Evolutionary conservation across 352 stramenopile species (phyloP).

Genomic region (Bremia lactucae): DNA sequence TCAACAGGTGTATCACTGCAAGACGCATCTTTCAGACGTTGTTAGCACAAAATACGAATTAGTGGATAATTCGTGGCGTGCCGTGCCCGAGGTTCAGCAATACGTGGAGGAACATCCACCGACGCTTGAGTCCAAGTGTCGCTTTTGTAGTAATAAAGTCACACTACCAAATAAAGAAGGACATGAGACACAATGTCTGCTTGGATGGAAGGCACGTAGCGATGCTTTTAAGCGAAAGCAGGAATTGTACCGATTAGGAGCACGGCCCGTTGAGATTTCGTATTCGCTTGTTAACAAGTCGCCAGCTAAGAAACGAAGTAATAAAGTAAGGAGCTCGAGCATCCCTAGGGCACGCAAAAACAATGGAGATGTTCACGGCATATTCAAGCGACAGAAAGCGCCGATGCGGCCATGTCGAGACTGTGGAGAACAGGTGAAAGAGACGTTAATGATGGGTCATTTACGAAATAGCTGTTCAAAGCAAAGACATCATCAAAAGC

Average conservation of each 20-base stretch:
- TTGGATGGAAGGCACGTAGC: conserved; percentile 42
- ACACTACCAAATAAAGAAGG: conserved; percentile 21
- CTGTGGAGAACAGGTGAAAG: conserved; percentile 47
- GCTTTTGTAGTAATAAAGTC: conserved; percentile 46
- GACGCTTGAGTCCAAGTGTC: conserved; percentile 31
- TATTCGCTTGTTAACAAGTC: conserved; percentile 27
- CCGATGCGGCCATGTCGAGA: conserved; percentile 45
- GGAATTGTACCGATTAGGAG: conserved; percentile 24
- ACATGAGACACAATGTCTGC: conserved; percentile 55
- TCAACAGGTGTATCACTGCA: conserved; percentile 80
- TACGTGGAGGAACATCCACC: conserved; percentile 20
- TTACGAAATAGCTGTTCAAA: conserved; percentile 46
- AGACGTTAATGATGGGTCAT: conserved; percentile 60
- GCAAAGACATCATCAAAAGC: conserved; percentile 28
- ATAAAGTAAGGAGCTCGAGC: conserved; percentile 13
- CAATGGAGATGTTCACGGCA: conserved; percentile 12
- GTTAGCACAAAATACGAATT: conserved; percentile 45
- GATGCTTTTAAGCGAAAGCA: conserved; percentile 29
- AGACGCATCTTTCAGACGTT: conserved; percentile 61
- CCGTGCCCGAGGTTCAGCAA: conserved; percentile 13
- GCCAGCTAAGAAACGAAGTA: conserved; percentile 16
- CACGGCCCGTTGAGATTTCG: conserved; percentile 28
- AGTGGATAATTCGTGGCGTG: conserved; percentile 51
- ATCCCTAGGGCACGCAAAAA: conserved; percentile 6
- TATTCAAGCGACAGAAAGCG: conserved; percentile 29